Evolutionary conservation across 495 filamentous ascomycete genomes (phyloP).

Genomic region (Hypomontagnella monticulosa): DNA sequence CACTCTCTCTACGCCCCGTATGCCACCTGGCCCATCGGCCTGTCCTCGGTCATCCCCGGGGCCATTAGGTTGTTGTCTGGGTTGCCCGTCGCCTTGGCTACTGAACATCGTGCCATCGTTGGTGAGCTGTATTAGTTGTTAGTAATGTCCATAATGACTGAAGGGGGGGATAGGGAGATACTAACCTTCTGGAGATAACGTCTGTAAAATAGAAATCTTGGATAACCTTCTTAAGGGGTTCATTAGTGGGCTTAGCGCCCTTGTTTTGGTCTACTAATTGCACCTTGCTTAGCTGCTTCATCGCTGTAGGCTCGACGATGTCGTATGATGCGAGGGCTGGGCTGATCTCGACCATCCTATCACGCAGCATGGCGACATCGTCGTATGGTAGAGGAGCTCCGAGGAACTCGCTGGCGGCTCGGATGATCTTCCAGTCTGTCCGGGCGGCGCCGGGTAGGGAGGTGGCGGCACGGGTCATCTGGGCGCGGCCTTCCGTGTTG

Average conservation of each 20-base stretch:
- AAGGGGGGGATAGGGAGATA: background rate
- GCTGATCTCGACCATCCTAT: constrained; percentile 94
- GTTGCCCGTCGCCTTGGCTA: constrained; percentile 74
- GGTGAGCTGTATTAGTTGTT: constrained; percentile 72
- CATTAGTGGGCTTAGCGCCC: constrained; percentile 71
- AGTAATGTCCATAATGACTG: constrained; percentile 12
- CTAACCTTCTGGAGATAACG: constrained; percentile 89
- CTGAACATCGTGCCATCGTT: constrained; percentile 96
- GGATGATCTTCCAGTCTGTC: constrained; percentile 98
- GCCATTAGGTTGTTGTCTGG: constrained; percentile 89
- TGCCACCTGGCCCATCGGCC: constrained; percentile 61
- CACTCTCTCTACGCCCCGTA: constrained; percentile 43
- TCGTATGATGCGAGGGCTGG: constrained; percentile 90
- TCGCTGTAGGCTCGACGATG: constrained; percentile 78
- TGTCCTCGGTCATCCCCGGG: constrained; percentile 68
- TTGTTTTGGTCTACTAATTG: constrained; percentile 97
- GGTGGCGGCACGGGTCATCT: constrained; percentile 89
- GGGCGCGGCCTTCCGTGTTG: constrained; percentile 96
- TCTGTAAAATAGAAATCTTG: constrained; percentile 99
- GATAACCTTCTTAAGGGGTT: constrained; percentile 81
- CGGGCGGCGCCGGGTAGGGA: constrained; percentile 85
- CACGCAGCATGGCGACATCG: constrained; percentile 83
- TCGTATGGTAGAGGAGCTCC: constrained; percentile 89
- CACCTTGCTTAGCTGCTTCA: constrained; percentile 80
- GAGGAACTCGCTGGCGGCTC: constrained; percentile 90